A percentile compares a stretch with the other conserved stretches of the same genome.
phyloP scores from a whole-genome alignment of 768 basidiomycete species.

The Favolaschia claudopus region DNA sequence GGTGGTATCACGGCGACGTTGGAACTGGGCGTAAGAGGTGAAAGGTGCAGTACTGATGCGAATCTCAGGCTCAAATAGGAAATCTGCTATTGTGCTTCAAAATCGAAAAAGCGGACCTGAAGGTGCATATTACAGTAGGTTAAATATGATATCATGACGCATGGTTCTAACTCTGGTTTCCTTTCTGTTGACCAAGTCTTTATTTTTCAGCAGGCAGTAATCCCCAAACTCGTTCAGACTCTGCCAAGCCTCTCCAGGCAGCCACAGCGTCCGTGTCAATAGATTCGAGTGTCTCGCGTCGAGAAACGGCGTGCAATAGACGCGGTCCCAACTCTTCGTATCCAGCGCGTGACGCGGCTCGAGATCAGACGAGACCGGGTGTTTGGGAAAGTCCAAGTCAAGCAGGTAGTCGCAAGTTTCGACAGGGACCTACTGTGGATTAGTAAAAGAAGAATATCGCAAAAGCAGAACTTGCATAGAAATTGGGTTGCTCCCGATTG shows the following conservation, averaged over 20 bases:
- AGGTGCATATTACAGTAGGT: neutral
- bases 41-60: too few species aligned
- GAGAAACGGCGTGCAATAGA: conserved; percentile 84
- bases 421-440: conserved; percentile 62
- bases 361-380: conserved; percentile 57
- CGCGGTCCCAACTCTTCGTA: conserved; percentile 76
- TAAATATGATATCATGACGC: neutral
- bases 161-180: conserved; percentile 30
- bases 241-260: conserved; percentile 78
- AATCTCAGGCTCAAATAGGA: too few species aligned
- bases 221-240: conserved; percentile 82
- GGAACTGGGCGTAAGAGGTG: too few species aligned
- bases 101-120: neutral
- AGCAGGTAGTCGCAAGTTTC: conserved; percentile 88
- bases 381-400: conserved; percentile 85
- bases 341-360: conserved; percentile 87
- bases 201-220: conserved; percentile 86
- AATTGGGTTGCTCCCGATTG: conserved; percentile 79
- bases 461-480: conserved; percentile 65
- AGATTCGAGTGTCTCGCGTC: conserved; percentile 78
- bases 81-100: too few species aligned
- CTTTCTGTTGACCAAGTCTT: conserved; percentile 45
- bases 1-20: too few species aligned
- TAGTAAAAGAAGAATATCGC: conserved; percentile 1
- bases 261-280: conserved; percentile 80